A percentile compares a stretch with the other conserved stretches of the same genome.
These are phyloP conservation scores for Entomophthora muscae DNA, from an alignment of 371 early-diverging fungal species.

Conservation along the genomic window DNA sequence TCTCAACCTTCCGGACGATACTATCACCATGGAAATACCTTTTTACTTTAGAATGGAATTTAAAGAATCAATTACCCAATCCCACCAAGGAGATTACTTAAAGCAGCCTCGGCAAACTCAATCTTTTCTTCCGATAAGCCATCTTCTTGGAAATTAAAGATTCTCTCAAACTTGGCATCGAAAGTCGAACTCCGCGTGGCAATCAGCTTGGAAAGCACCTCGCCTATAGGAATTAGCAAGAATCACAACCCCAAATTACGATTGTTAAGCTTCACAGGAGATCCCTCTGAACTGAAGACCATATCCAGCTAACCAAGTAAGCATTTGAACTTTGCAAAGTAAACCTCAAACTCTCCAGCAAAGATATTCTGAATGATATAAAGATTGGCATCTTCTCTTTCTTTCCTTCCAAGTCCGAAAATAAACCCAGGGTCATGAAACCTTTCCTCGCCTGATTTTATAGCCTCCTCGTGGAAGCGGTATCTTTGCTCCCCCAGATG, in stretches of 20 bases:
- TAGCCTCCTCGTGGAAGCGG: neutral
- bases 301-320: neutral
- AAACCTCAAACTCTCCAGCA: slow-evolving; percentile 35
- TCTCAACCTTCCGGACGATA: slow-evolving; percentile 15
- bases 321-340: neutral
- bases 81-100: slow-evolving; percentile 81
- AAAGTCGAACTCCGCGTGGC: slow-evolving; percentile 18
- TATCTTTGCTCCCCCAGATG: neutral
- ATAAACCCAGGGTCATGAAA: slow-evolving; percentile 9
- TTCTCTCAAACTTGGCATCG: slow-evolving; percentile 53
- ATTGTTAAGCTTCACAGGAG: neutral
- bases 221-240: neutral
- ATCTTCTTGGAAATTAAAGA: slow-evolving; percentile 43
- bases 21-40: slow-evolving; percentile 36
- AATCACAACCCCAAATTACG: neutral
- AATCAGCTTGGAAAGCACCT: neutral
- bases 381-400: slow-evolving; percentile 24
- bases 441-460: neutral
- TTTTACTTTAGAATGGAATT: neutral
- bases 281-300: neutral
- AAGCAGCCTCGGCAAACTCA: slow-evolving; percentile 46
- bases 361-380: slow-evolving; percentile 36
- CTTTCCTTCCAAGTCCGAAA: slow-evolving; percentile 19
- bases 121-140: slow-evolving; percentile 38
- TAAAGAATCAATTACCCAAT: slow-evolving; percentile 41